These are phyloP conservation scores for Neofusicoccum umdonicola DNA, from an alignment of 2,329 filamentous ascomycete species.

Conservation along the genomic window DNA sequence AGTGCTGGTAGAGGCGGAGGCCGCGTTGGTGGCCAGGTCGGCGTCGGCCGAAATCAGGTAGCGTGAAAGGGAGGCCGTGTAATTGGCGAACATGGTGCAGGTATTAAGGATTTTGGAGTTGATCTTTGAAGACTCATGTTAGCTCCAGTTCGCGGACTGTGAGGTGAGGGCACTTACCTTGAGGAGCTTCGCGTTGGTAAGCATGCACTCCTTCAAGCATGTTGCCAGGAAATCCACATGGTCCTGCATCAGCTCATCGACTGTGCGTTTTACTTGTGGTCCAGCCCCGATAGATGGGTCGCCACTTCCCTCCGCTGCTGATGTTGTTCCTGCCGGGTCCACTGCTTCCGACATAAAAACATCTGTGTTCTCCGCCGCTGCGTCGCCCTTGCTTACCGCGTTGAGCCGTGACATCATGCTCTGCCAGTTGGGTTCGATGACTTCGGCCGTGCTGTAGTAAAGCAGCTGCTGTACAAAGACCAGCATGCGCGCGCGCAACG, in stretches of 20 bases:
- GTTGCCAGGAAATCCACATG: conserved; percentile 98
- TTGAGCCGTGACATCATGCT: conserved; percentile 85
- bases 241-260: conserved; percentile 98
- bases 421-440: conserved; percentile 97
- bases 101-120: conserved; percentile 97
- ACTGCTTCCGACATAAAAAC: conserved; percentile 1
- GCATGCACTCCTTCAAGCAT: conserved; percentile 97
- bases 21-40: conserved; percentile 18
- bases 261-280: conserved; percentile 66
- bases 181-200: conserved; percentile 92
- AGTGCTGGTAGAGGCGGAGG: conserved; percentile 20
- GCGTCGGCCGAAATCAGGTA: conserved; percentile 79
- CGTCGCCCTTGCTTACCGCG: conserved; percentile 43
- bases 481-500: conserved; percentile 86
- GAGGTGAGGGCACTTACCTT: conserved; percentile 58
- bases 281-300: conserved; percentile 32
- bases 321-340: not conserved
- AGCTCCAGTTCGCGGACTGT: conserved; percentile 11
- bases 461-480: conserved; percentile 95
- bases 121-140: conserved; percentile 61
- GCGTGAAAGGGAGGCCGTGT: conserved; percentile 80
- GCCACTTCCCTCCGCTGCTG: conserved; percentile 15
- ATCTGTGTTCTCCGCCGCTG: conserved; percentile 37
- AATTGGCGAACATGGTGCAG: conserved; percentile 89
- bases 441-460: conserved; percentile 95